These are phyloP conservation scores for Paraphoma chrysanthemicola DNA, from an alignment of 2,329 filamentous ascomycete genomes.

Conservation along the genomic window DNA sequence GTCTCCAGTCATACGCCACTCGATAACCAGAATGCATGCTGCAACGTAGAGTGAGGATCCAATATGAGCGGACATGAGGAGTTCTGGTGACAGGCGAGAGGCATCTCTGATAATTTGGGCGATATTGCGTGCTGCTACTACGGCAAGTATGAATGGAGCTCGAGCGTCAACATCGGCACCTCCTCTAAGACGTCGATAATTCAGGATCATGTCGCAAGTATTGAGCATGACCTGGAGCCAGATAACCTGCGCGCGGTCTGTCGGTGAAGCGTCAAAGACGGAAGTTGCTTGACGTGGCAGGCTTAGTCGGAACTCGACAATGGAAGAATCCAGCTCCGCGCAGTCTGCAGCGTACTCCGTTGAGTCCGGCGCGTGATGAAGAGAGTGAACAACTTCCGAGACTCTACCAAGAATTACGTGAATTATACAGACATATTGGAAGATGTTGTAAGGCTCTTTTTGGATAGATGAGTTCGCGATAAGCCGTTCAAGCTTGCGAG, in stretches of 20 bases:
- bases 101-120: conserved; percentile 36
- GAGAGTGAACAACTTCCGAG: conserved; percentile 34
- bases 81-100: conserved; percentile 31
- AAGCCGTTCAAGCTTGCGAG: conserved; percentile 27
- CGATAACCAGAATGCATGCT: conserved; percentile 31
- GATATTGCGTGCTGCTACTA: conserved; percentile 34
- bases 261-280: conserved; percentile 23
- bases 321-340: conserved; percentile 26
- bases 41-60: conserved; percentile 31
- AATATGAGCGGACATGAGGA: conserved; percentile 34
- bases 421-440: conserved; percentile 32
- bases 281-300: conserved; percentile 32
- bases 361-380: conserved; percentile 29
- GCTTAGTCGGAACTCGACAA: conserved; percentile 36
- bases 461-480: conserved; percentile 14
- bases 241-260: conserved; percentile 25
- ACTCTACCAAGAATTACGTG: conserved; percentile 38
- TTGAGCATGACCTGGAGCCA: conserved; percentile 38
- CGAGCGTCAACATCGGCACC: background rate
- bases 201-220: conserved; percentile 30
- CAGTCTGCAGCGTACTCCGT: conserved; percentile 33
- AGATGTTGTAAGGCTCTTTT: conserved; percentile 22
- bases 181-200: conserved; percentile 20
- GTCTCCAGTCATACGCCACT: conserved; percentile 32
- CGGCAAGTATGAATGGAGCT: conserved; percentile 19